Evolutionary conservation across 1,284 basidiomycete genomes (phyloP), one percentile per base, ranked within the genome.

Genomic region (Ustilago nuda): DNA sequence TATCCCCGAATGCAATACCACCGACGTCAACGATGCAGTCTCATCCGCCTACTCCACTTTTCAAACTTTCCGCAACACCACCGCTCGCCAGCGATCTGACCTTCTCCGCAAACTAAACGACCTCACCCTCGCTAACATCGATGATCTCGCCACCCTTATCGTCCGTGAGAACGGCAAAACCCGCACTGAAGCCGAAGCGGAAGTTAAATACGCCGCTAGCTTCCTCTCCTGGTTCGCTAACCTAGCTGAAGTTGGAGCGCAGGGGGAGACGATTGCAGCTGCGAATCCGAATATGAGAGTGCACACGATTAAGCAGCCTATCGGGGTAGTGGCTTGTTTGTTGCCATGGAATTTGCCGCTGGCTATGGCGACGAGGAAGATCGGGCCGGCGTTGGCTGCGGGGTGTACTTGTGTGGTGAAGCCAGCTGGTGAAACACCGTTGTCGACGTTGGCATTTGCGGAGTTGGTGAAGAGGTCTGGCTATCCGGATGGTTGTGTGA

Each of bases 331-430:
- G 8, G 75, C 71, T 3, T 70, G 76, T 19, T 35, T 80, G 23
- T 50, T 69, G 33, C 78, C 78, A 7, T 80, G 78, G 78, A 80
- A 80, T n/a, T n/a, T 78, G 52, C 78, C 78, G 5, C 43, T 78
- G 13, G 75, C 65, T 2, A 70, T 77, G 70, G 72, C 75, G 27
- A 74, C 70, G 27, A 32, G 71, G 23, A 76, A 76, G 46, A 61
- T 76, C 8, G 68, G 61, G 0, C 66, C 75, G 8, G 75, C 75
- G 0, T 53, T 77, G 3, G 71, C 72, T 0, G 66, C 60, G 0
- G 71, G 75, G 0, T 73, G 67, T 30, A 77, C 71, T 32, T 67
- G 66, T n/a, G 27, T 77, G 2, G 67, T 77, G 33, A 77, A 77
- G 53, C 70, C 75, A 0, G 66, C 75, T 1, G 75, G 72, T 4